Conservation (phyloP, 2,329 filamentous ascomycete genomes). For the Aspergillus piperis region DNA sequence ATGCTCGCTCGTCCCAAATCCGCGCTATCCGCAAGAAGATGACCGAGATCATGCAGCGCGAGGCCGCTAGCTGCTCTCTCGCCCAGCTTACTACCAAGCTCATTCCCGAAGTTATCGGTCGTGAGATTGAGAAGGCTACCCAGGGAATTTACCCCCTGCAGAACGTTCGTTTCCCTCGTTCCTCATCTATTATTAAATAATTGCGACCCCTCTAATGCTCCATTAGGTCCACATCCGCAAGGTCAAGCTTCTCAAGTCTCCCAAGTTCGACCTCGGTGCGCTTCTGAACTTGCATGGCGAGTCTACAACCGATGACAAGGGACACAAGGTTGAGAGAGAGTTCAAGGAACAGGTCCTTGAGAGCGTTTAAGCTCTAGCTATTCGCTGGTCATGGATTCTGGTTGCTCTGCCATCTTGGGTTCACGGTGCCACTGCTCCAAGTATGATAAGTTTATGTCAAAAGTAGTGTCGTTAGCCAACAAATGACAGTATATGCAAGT, state of each 20-base stretch:
- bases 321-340: constrained; percentile 97
- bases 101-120: constrained; percentile 98
- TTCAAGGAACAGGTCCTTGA: constrained; percentile 98
- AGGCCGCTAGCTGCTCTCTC: constrained; percentile 91
- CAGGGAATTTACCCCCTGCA: constrained; percentile 99
- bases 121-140: constrained; percentile 99
- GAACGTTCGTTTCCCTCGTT: constrained; percentile 66
- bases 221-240: constrained; percentile 96
- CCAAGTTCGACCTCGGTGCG: constrained; percentile 98
- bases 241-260: constrained; percentile 98
- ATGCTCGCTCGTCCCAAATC: constrained; percentile 95
- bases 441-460: constrained; percentile 11
- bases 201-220: constrained; percentile 36
- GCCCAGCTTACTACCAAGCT: constrained; percentile 97
- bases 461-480: constrained; percentile 14
- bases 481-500: background rate
- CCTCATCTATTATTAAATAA: background rate
- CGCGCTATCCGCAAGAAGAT: constrained; percentile 99
- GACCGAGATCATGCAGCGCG: constrained; percentile 97
- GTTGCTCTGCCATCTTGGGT: constrained; percentile 1
- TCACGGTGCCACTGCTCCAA: constrained; percentile 5
- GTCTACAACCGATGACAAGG: constrained; percentile 91
- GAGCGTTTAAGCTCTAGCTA: constrained; percentile 75
- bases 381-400: constrained; percentile 76
- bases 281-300: constrained; percentile 97